Evolutionary conservation across 768 basidiomycete species (phyloP).

Genomic region (Boletellus ananiceps): DNA sequence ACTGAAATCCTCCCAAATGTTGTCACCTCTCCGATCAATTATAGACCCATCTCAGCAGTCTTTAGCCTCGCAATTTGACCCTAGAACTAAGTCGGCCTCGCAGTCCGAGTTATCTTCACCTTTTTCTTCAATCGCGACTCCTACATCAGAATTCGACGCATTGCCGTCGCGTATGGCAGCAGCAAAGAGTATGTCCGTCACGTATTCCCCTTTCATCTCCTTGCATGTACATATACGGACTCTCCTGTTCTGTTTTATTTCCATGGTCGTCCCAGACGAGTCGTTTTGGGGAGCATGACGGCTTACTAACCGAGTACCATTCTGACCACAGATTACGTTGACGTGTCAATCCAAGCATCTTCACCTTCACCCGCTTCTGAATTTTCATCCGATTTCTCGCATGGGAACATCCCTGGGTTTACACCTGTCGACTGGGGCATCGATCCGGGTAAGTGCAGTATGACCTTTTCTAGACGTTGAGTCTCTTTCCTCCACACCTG

Average conservation of each 20-base stretch:
- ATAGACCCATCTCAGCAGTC: neutral
- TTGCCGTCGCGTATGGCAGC: neutral
- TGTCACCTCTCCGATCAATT: neutral
- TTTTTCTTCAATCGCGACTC: neutral
- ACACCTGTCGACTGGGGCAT: constrained; percentile 9
- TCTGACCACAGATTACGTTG: constrained; percentile 10
- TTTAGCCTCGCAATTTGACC: neutral
- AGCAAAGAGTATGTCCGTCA: constrained; percentile 4
- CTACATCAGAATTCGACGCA: neutral
- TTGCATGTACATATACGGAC: neutral
- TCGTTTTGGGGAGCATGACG: neutral
- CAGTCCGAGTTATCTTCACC: neutral
- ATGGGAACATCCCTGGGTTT: neutral
- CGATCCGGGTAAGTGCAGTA: constrained; percentile 5
- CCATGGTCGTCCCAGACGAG: neutral
- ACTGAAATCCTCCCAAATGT: neutral
- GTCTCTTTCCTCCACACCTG: neutral
- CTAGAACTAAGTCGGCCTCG: neutral
- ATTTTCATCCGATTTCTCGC: neutral
- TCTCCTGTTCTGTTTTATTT: neutral
- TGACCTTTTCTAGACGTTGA: neutral
- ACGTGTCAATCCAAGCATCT: constrained; percentile 13
- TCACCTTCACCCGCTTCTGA: neutral
- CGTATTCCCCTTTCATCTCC: neutral
- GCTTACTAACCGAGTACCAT: neutral